phyloP scores from a whole-genome alignment of 2,329 filamentous ascomycete species.

The Penicillium sp. region DNA sequence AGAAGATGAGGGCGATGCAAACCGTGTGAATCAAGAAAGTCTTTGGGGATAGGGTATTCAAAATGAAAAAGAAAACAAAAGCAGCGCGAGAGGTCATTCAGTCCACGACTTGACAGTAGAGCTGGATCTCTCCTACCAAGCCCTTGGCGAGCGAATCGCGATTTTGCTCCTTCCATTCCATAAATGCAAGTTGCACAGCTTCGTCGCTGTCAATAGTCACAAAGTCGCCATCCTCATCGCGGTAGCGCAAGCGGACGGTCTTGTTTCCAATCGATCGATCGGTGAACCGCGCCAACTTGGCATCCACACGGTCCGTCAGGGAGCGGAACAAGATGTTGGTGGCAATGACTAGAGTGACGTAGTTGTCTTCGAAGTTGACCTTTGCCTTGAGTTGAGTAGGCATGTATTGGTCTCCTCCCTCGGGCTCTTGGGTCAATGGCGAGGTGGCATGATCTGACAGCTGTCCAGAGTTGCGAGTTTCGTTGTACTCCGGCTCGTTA shows the following conservation, averaged over 20 bases:
- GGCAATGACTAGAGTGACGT: conserved; percentile 92
- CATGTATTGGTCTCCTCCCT: conserved; percentile 47
- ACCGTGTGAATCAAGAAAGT: conserved; percentile 8
- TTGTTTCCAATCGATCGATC: conserved; percentile 79
- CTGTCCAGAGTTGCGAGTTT: conserved; percentile 28
- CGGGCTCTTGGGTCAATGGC: conserved; percentile 36
- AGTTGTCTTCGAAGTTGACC: conserved; percentile 88
- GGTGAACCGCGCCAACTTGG: conserved; percentile 86
- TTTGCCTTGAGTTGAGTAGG: conserved; percentile 90
- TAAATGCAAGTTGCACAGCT: conserved; percentile 92
- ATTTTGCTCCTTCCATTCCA: conserved; percentile 84
- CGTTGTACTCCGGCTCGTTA: conserved; percentile 43
- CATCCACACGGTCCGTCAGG: conserved; percentile 91
- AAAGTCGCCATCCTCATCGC: conserved; percentile 88
- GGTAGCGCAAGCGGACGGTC: conserved; percentile 83
- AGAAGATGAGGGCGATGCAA: conserved; percentile 15
- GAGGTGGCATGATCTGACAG: conserved; percentile 35
- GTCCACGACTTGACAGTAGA: conserved; percentile 69
- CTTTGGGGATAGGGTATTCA: conserved; percentile 12
- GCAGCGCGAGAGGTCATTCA: conserved; percentile 19
- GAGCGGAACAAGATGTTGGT: conserved; percentile 95
- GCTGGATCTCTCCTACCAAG: conserved; percentile 84
- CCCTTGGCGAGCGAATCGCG: conserved; percentile 62
- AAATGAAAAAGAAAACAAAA: conserved; percentile 6
- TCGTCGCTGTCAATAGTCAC: conserved; percentile 95